Conservation (phyloP, 805 yeast genomes). For the Starmerella tilneyi region DNA sequence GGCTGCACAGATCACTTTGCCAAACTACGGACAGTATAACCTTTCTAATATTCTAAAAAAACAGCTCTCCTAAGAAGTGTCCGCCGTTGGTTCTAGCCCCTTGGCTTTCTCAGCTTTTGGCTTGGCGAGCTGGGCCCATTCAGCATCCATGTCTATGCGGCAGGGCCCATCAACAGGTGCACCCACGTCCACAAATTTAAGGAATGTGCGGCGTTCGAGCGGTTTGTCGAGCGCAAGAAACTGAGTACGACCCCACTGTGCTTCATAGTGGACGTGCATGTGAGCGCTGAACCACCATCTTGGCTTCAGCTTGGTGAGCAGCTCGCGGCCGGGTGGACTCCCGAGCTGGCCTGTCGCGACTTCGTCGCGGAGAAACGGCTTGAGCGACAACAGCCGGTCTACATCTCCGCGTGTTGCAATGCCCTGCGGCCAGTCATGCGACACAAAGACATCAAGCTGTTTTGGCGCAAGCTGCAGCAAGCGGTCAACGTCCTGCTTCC, state of each 20-base stretch:
- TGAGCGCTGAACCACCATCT: slow-evolving; percentile 81
- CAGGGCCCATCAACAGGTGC: slow-evolving; percentile 5
- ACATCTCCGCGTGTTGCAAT: slow-evolving; percentile 56
- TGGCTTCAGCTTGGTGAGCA: slow-evolving; percentile 54
- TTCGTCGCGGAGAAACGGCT: slow-evolving; percentile 62
- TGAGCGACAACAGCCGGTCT: slow-evolving; percentile 40
- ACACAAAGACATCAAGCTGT: slow-evolving; percentile 47
- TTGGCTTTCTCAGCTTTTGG: no score
- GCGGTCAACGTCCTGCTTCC: slow-evolving; percentile 50
- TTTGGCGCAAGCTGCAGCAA: slow-evolving; percentile 29
- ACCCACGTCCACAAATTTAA: slow-evolving; percentile 39
- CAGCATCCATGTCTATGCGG: background rate
- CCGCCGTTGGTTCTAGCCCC: background rate
- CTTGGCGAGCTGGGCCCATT: background rate
- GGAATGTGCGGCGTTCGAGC: slow-evolving; percentile 49
- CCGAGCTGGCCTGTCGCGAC: slow-evolving; percentile 55
- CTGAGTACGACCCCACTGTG: slow-evolving; percentile 40
- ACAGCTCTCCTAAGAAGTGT: no score
- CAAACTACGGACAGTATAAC: no score
- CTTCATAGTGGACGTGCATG: slow-evolving; percentile 64
- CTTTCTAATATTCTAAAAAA: no score
- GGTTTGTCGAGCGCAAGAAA: slow-evolving; percentile 84
- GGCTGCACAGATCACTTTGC: no score
- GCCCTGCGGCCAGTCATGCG: slow-evolving; percentile 94
- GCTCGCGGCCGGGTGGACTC: slow-evolving; percentile 39